Percentiles rank a stretch among this genome's conserved stretches.
phyloP scores from a whole-genome alignment of 441 rosid species.

The Syzygium malaccense region DNA sequence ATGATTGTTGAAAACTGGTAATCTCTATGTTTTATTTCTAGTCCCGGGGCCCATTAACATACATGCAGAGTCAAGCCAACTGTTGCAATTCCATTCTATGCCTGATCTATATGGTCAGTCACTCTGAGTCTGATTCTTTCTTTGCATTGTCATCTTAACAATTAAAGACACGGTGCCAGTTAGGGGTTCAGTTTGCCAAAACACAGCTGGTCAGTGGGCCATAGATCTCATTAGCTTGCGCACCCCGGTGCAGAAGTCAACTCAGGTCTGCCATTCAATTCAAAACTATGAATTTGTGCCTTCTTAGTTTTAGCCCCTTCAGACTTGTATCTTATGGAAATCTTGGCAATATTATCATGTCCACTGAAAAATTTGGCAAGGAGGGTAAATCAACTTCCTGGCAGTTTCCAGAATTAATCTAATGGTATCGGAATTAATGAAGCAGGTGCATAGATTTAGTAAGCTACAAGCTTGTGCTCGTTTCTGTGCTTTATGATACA shows the following conservation, averaged over 20 bases:
- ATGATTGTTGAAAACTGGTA: background rate
- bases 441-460: background rate
- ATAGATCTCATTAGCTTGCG: background rate
- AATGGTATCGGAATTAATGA: background rate
- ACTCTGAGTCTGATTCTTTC: background rate
- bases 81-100: constrained; percentile 44
- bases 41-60: background rate
- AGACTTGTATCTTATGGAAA: background rate
- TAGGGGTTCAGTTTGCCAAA: background rate
- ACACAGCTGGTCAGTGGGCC: background rate
- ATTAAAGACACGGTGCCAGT: background rate
- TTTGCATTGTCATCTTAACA: background rate
- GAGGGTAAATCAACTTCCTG: background rate
- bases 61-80: constrained; percentile 61
- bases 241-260: background rate
- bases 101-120: constrained; percentile 56
- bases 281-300: background rate
- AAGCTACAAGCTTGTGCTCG: background rate
- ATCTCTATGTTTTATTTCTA: constrained; percentile 1
- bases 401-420: background rate
- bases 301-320: background rate
- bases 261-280: background rate
- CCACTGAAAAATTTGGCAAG: background rate
- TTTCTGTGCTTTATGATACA: background rate
- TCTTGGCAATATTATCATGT: background rate